These are phyloP conservation scores for Kodamaea neixiangensis DNA, from an alignment of 805 yeast species.

Conservation along the genomic window DNA sequence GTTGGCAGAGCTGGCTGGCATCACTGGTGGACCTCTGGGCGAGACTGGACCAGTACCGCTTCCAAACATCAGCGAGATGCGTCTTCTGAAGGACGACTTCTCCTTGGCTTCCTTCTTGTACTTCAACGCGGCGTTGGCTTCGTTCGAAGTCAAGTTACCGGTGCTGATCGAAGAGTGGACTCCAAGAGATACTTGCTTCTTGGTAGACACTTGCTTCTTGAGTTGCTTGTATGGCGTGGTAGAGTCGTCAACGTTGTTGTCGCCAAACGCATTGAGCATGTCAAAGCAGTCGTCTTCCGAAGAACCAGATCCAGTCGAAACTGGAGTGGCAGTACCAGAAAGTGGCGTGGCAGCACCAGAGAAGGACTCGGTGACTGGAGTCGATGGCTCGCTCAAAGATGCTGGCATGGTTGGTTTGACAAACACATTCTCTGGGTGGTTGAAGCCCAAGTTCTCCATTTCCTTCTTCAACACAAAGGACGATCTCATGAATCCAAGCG, in stretches of 20 bases:
- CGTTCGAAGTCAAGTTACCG: conserved; percentile 12
- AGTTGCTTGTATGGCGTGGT: conserved; percentile 2
- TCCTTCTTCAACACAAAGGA: conserved; percentile 45
- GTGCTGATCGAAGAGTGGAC: conserved; percentile 6
- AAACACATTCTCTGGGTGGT: conserved; percentile 33
- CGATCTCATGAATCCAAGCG: conserved; percentile 46
- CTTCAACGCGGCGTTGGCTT: conserved; percentile 15
- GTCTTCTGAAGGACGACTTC: conserved; percentile 20
- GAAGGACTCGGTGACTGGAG: background rate
- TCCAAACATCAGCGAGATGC: conserved; percentile 15
- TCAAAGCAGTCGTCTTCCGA: conserved; percentile 25
- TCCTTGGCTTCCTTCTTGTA: conserved; percentile 14
- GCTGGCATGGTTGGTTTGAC: conserved; percentile 22
- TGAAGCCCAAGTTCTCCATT: conserved; percentile 34
- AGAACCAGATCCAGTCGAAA: conserved; percentile 1
- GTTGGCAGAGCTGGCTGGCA: conserved; percentile 1
- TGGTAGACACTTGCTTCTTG: conserved; percentile 4
- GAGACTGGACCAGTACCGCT: background rate
- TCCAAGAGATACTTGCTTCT: background rate
- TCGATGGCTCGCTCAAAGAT: conserved; percentile 14
- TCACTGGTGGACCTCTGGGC: conserved; percentile 1
- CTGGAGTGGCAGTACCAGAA: conserved; percentile 11
- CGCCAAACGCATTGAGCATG: conserved; percentile 24
- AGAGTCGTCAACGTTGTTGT: background rate
- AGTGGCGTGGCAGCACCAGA: background rate